A percentile compares a stretch with the other conserved stretches of the same genome.
Conservation (phyloP, 2,329 filamentous ascomycete genomes). For the Cladobotryum mycophilum region DNA sequence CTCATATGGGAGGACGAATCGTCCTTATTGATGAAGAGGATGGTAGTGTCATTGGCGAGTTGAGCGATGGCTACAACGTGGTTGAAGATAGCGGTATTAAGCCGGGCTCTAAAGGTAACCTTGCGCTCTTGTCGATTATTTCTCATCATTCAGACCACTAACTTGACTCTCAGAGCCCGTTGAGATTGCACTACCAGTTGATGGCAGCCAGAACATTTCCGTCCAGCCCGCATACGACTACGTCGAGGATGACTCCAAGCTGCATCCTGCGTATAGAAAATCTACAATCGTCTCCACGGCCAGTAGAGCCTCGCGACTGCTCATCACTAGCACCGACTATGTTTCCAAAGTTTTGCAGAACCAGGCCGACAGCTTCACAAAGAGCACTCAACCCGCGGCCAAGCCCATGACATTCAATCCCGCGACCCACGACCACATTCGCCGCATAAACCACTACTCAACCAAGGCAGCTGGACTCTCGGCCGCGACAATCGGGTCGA, state of each 20-base stretch:
- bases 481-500: constrained; percentile 78
- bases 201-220: constrained; percentile 57
- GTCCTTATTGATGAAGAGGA: constrained; percentile 94
- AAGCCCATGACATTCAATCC: constrained; percentile 86
- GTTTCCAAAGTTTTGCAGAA: constrained; percentile 70
- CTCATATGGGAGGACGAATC: constrained; percentile 59
- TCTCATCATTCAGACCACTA: not conserved
- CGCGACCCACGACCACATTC: constrained; percentile 74
- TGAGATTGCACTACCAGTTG: constrained; percentile 66
- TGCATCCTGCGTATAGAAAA: constrained; percentile 87
- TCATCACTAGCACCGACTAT: constrained; percentile 79
- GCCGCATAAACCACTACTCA: constrained; percentile 85
- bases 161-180: constrained; percentile 54
- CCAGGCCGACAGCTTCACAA: constrained; percentile 74
- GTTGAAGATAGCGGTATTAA: constrained; percentile 70
- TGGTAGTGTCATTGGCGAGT: constrained; percentile 87
- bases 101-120: constrained; percentile 83
- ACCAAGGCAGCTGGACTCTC: constrained; percentile 71
- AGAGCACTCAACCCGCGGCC: constrained; percentile 67
- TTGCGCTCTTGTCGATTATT: constrained; percentile 14
- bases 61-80: constrained; percentile 74
- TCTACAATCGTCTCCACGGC: constrained; percentile 83
- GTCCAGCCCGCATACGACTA: constrained; percentile 67
- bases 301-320: constrained; percentile 79
- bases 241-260: constrained; percentile 65